These are phyloP conservation scores for Leptomonas seymouri DNA, from an alignment of 208 protist species.

Conservation along the genomic window DNA sequence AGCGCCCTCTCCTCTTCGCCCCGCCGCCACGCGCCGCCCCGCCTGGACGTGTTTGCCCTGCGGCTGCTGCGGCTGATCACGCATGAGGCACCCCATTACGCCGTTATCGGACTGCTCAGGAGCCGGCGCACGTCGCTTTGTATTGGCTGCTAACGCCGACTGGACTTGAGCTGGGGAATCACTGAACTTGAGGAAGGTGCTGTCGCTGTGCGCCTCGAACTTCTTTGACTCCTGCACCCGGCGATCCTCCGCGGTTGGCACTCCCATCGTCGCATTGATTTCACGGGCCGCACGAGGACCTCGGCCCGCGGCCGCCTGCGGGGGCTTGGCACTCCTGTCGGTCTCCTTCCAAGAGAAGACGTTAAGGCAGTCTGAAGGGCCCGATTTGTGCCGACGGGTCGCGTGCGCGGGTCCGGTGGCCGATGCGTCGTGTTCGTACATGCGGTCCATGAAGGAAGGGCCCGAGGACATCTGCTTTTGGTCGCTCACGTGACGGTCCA, in stretches of 20 bases:
- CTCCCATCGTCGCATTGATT: neutral
- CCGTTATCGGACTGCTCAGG: constrained; percentile 13
- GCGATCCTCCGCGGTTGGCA: constrained; percentile 24
- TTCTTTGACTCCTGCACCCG: constrained; percentile 45
- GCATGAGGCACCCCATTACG: constrained; percentile 38
- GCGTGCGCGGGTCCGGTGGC: constrained; percentile 11
- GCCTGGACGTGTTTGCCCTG: constrained; percentile 17
- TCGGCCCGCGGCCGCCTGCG: neutral
- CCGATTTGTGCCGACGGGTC: constrained; percentile 19
- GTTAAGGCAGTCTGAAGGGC: constrained; percentile 56
- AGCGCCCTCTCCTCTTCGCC: neutral
- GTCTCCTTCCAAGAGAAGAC: constrained; percentile 74
- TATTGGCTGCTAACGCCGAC: neutral
- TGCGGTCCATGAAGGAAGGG: constrained; percentile 61
- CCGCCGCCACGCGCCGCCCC: neutral
- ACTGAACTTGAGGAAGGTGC: constrained; percentile 79
- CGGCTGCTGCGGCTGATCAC: constrained; percentile 21
- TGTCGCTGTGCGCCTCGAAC: constrained; percentile 53
- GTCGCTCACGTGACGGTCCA: constrained; percentile 29
- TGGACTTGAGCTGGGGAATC: constrained; percentile 23
- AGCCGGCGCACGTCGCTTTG: neutral
- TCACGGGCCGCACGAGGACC: constrained; percentile 15
- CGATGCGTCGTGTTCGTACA: constrained; percentile 34
- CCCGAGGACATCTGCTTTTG: constrained; percentile 43
- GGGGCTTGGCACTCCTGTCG: neutral